Base-by-base conservation (phyloP, 257 asterid genomes). In the Nicotiana paniculata region DNA sequence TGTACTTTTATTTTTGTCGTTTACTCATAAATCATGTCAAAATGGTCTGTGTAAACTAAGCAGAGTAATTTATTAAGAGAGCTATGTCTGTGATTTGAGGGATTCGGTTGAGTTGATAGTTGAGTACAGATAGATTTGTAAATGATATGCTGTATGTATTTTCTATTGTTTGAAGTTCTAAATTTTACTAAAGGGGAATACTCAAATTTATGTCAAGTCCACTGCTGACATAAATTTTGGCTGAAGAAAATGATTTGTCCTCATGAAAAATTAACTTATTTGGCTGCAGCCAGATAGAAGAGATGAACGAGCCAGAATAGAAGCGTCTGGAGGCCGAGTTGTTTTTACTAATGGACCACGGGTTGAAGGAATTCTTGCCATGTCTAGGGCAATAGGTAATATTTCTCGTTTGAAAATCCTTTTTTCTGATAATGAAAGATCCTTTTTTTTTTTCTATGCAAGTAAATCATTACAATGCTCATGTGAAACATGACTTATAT, bases 301-400 rank as follows among this genome's bases (percentile, higher is more conserved):
- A 6, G 85, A 81, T 37, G 87, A 84, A 59, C 18, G 16, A 2
- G 81, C 76, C 6, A 84, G 82, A 77, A 66, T 84, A 17, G 57
- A 76, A 61, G 82, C 68, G 1, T 46, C 3, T 9, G 87, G 85
- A 9, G 87, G 87, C 3, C 53, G 21, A 18, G 76, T 84, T 1
- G 6, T 84, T 28, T 51, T 26, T 57, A 4, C 58, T 3, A 6
- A 8, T 76, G 83, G 75, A 32, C 63, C 82, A 0, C 58, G 82
- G 24, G 85, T 84, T 30, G 35, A 53, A 59, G 85, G 85, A 1
- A 43, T 84, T 64, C 87, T 84, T 15, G 82, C 82, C 10, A 81
- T 81, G 84, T 75, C 87, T 35, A 37, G 87, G 26, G 84, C 87
- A 9, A 81, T 81, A 65, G 86, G 86, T 84, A 84, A 13, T 18